Conservation (phyloP, 1,284 basidiomycete genomes). For the Tilletiopsis washingtonensis region DNA sequence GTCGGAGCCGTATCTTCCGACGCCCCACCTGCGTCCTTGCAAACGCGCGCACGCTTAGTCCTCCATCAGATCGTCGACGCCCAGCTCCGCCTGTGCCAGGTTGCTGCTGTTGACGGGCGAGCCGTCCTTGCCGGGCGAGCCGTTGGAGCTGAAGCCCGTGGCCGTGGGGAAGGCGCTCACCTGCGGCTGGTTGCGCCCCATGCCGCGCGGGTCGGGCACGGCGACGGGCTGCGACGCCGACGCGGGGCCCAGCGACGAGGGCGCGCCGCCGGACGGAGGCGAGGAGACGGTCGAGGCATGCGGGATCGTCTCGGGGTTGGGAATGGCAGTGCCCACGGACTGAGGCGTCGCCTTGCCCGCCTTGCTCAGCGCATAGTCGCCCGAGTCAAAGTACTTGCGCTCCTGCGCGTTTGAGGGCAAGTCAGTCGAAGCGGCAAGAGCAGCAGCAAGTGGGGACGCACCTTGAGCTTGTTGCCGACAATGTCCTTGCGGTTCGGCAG, state of each 20-base stretch:
- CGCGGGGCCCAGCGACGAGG: slow-evolving; percentile 4
- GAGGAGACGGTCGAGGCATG: slow-evolving; percentile 44
- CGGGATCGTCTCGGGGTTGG: slow-evolving; percentile 66
- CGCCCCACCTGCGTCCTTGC: too few relatives aligned
- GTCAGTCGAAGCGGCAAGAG: background rate
- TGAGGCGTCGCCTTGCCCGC: slow-evolving; percentile 81
- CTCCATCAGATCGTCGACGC: slow-evolving; percentile 34
- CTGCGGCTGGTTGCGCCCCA: slow-evolving; percentile 12
- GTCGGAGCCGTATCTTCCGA: too few relatives aligned
- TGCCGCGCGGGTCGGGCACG: slow-evolving; percentile 3
- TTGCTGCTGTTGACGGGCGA: slow-evolving; percentile 10
- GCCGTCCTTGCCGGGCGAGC: slow-evolving; percentile 28
- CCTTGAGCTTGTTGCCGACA: slow-evolving; percentile 89
- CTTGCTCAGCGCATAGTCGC: slow-evolving; percentile 91
- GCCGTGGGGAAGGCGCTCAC: slow-evolving; percentile 29
- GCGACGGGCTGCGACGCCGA: slow-evolving; percentile 6
- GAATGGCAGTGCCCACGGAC: slow-evolving; percentile 84
- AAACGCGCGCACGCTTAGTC: slow-evolving; percentile 12
- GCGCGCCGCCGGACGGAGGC: slow-evolving; percentile 9
- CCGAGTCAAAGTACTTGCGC: slow-evolving; percentile 95
- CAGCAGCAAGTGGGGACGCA: slow-evolving; percentile 43
- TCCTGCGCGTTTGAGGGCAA: slow-evolving; percentile 55
- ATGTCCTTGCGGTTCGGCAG: slow-evolving; percentile 85
- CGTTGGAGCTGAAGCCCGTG: slow-evolving; percentile 11
- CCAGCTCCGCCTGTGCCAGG: slow-evolving; percentile 16